A percentile compares a stretch with the other conserved stretches of the same genome.
Conservation (phyloP, 148 eudicot species). For the Rhododendron simsii region DNA sequence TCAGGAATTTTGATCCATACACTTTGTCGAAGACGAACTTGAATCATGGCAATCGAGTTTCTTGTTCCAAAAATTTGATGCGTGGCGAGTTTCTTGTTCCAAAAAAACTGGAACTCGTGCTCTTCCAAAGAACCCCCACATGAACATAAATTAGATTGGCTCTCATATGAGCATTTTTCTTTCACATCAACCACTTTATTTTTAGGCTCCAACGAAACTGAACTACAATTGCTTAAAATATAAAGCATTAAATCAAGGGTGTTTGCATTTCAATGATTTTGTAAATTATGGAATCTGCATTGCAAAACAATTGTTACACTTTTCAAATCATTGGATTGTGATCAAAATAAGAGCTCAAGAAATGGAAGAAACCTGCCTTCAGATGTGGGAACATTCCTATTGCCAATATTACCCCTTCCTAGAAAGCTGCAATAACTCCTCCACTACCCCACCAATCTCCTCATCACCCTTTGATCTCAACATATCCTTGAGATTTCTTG, state of each 20-base stretch:
- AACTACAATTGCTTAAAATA: not conserved
- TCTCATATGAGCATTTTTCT: not conserved
- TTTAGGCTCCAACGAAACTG: not conserved
- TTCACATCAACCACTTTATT: not conserved
- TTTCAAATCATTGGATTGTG: not conserved
- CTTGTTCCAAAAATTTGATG: no score
- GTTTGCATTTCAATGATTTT: not conserved
- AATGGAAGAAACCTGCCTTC: not conserved
- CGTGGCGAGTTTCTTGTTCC: no score
- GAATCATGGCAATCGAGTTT: no score
- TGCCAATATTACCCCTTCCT: not conserved
- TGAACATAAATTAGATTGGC: no score
- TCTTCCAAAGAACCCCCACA: no score
- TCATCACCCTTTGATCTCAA: conserved; percentile 8
- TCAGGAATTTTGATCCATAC: no score
- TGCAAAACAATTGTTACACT: not conserved
- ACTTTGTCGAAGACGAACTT: no score
- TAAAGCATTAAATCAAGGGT: not conserved
- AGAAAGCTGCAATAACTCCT: not conserved
- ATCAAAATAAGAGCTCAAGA: not conserved
- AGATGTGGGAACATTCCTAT: not conserved
- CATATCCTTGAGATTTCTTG: conserved; percentile 4
- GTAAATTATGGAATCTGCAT: not conserved
- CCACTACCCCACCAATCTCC: conserved; percentile 7
- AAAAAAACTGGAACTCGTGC: no score